phyloP scores from a whole-genome alignment of 2,329 filamentous ascomycete species.

The Rhytidhysteron rufulum region DNA sequence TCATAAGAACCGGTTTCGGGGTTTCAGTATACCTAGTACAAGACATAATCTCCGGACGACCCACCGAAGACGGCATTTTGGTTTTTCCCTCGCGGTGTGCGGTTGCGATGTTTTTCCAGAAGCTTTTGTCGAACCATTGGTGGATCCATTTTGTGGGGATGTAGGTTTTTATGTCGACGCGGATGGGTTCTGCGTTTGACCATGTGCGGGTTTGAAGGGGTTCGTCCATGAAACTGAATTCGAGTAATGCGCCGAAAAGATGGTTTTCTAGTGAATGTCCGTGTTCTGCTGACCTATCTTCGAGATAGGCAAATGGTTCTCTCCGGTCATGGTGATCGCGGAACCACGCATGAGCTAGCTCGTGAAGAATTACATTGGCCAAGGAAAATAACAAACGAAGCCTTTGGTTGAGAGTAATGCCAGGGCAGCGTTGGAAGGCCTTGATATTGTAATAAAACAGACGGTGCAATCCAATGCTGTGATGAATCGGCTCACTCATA shows the following conservation, averaged over 20 bases:
- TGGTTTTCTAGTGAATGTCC: background rate
- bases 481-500: background rate
- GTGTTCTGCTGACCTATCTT: background rate
- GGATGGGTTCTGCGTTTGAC: background rate
- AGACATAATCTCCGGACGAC: too few relatives aligned
- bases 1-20: too few relatives aligned
- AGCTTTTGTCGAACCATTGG: background rate
- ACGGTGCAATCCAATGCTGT: background rate
- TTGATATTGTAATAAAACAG: background rate
- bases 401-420: background rate
- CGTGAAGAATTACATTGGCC: background rate
- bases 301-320: background rate
- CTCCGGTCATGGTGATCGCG: too few relatives aligned
- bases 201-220: background rate
- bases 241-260: background rate
- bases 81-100: slow-evolving; percentile 8
- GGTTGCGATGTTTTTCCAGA: background rate
- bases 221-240: background rate
- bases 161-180: background rate
- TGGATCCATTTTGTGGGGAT: background rate
- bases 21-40: too few relatives aligned
- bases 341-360: background rate
- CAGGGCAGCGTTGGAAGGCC: background rate
- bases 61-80: slow-evolving; percentile 3
- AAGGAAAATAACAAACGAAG: background rate